Evolutionary conservation across 2,329 filamentous ascomycete species (phyloP).

Genomic region (Trichophyton simii): DNA sequence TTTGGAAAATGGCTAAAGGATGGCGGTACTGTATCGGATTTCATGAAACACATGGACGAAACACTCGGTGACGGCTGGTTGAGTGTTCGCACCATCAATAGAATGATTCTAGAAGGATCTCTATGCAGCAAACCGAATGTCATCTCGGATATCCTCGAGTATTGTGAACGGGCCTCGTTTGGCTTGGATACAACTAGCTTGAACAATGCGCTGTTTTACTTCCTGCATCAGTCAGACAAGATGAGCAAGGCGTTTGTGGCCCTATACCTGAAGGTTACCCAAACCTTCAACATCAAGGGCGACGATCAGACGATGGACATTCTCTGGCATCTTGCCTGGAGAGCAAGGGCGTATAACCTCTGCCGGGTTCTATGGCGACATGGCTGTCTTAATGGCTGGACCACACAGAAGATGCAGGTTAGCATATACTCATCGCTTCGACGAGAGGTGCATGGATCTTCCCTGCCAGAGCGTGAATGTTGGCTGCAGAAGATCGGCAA

Average conservation of each 20-base stretch:
- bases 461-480: slow-evolving; percentile 1
- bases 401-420: slow-evolving; percentile 25
- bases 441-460: slow-evolving; percentile 15
- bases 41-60: slow-evolving; percentile 27
- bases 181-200: slow-evolving; percentile 20
- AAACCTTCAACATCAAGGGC: slow-evolving; percentile 9
- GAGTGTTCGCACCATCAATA: slow-evolving; percentile 23
- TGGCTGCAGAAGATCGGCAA: slow-evolving; percentile 9
- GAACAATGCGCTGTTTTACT: slow-evolving; percentile 20
- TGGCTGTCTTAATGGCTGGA: slow-evolving; percentile 29
- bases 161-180: slow-evolving; percentile 21
- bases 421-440: slow-evolving; percentile 22
- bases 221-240: slow-evolving; percentile 14
- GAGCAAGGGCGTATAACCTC: slow-evolving; percentile 28
- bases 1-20: slow-evolving; percentile 24
- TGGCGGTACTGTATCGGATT: slow-evolving; percentile 24
- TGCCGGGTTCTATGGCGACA: slow-evolving; percentile 38
- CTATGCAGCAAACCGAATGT: slow-evolving; percentile 18
- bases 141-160: slow-evolving; percentile 21
- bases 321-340: slow-evolving; percentile 34
- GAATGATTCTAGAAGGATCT: slow-evolving; percentile 26
- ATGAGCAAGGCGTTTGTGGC: slow-evolving; percentile 8
- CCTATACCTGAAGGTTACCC: slow-evolving; percentile 11
- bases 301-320: slow-evolving; percentile 21
- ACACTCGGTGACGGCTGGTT: slow-evolving; percentile 27